Percentiles rank a stretch among this genome's conserved stretches.
Evolutionary conservation across 1,139 yeast species (phyloP).

Genomic region (Geotrichum klebahnii): DNA sequence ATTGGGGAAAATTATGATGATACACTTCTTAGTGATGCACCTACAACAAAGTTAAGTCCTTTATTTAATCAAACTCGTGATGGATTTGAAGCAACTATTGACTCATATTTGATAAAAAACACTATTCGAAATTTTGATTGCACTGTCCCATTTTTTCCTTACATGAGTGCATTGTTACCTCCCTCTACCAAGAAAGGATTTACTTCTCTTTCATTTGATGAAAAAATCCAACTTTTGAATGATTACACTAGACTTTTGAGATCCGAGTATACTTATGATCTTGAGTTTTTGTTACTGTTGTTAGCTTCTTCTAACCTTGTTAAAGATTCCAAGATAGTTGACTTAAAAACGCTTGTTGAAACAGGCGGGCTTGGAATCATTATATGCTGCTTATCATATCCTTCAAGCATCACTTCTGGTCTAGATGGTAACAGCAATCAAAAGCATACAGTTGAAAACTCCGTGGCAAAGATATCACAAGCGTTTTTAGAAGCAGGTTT

Average conservation of each 20-base stretch:
- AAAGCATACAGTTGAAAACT: slow-evolving; percentile 1
- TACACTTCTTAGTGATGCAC: slow-evolving; percentile 14
- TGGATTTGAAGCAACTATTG: slow-evolving; percentile 54
- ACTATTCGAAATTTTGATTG: slow-evolving; percentile 44
- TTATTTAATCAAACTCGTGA: slow-evolving; percentile 49
- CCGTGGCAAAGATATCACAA: slow-evolving; percentile 14
- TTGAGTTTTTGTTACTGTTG: slow-evolving; percentile 35
- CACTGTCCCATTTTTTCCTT: slow-evolving; percentile 21
- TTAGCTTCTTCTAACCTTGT: slow-evolving; percentile 33
- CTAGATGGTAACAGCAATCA: background rate
- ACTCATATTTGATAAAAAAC: slow-evolving; percentile 50
- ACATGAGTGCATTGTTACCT: slow-evolving; percentile 8
- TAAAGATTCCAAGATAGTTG: slow-evolving; percentile 37
- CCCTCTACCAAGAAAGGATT: background rate
- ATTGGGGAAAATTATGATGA: slow-evolving; percentile 19
- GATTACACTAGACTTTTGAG: slow-evolving; percentile 19
- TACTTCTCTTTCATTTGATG: slow-evolving; percentile 10
- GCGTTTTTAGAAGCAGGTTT: slow-evolving; percentile 17
- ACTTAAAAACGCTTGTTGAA: slow-evolving; percentile 57
- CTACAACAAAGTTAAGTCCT: slow-evolving; percentile 27
- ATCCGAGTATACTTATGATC: slow-evolving; percentile 29
- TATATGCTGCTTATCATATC: slow-evolving; percentile 45
- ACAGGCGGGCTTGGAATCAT: slow-evolving; percentile 56
- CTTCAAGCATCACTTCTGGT: slow-evolving; percentile 7
- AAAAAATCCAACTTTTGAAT: slow-evolving; percentile 15